Evolutionary conservation across 75 land plant species (phyloP), one percentile per base, ranked within the genome.

Genomic region (Selaginella moellendorffii): DNA sequence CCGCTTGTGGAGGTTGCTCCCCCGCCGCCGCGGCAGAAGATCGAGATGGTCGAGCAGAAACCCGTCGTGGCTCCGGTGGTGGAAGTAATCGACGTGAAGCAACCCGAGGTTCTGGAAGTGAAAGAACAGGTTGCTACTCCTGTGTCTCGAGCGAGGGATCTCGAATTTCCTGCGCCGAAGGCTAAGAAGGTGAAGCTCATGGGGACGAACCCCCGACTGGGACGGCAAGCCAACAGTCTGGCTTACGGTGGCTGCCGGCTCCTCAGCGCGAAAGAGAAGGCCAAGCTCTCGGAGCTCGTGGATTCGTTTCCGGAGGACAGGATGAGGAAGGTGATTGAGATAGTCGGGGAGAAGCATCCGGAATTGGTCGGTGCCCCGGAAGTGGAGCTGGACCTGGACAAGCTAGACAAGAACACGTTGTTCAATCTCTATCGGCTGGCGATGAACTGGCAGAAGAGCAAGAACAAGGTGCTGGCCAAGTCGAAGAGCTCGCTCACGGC

Each of bases 371-470:
- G 59, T 25, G n/a, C n/a, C n/a, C n/a, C n/a, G n/a, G 59, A 5
- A 8, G 59, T 2, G 8, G 59, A 56, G 59, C 2, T 56, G 8
- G 59, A 56, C 17, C 59, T 56, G 24, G 59, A 56, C 19, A 56
- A 56, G 21, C n/a, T 56, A 56, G 59, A 56, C n/a, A 19, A 21
- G 59, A 24, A 19, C 25, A 56, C 59, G 21, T 19, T 8, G 24
- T 56, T 56, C n/a, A n/a, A 56, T 5, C 2, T 56, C 5, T 56
- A 56, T 21, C 5, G 59, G 59, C 21, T 56, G 8, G 24, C 59
- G 2, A 56, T 56, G 59, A 56, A 56, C 24, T 56, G 59, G 59
- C 59, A 56, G n/a, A 56, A 56, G 24, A 56, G 59, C 59, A 56
- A 56, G 24, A 56, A 56, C 25, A 56, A 56, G 24, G 59, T 56